These are phyloP conservation scores for Botrytis fabae DNA, from an alignment of 2,329 filamentous ascomycete species.

Conservation along the genomic window DNA sequence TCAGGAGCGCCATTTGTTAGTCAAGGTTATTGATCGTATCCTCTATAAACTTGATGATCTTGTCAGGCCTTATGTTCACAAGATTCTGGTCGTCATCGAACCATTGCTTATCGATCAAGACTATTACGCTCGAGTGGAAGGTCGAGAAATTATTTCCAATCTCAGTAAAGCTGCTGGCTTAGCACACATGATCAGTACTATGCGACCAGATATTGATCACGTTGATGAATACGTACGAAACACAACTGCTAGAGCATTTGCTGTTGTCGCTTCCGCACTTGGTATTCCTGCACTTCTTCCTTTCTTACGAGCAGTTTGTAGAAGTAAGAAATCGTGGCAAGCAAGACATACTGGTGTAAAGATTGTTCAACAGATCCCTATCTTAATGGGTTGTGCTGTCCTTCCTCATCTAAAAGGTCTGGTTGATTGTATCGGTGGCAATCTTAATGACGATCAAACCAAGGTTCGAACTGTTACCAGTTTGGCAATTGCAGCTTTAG, in stretches of 20 bases:
- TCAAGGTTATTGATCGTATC: constrained; percentile 98
- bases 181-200: constrained; percentile 98
- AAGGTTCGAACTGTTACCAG: constrained; percentile 97
- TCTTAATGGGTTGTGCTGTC: constrained; percentile 96
- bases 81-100: constrained; percentile 97
- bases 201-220: constrained; percentile 98
- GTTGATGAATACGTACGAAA: constrained; percentile 98
- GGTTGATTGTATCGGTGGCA: constrained; percentile 94
- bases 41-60: constrained; percentile 98
- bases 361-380: constrained; percentile 98
- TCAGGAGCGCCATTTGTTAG: constrained; percentile 94
- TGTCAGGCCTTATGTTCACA: constrained; percentile 94
- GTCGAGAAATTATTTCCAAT: constrained; percentile 98
- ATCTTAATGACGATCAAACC: constrained; percentile 95
- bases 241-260: constrained; percentile 94
- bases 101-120: constrained; percentile 99
- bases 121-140: constrained; percentile 97
- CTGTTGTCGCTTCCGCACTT: constrained; percentile 92
- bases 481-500: constrained; percentile 89
- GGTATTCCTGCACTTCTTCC: constrained; percentile 94
- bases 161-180: constrained; percentile 94
- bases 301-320: constrained; percentile 92
- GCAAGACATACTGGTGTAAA: constrained; percentile 97
- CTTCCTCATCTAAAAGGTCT: constrained; percentile 92
- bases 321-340: constrained; percentile 99